A percentile compares a stretch with the other conserved stretches of the same genome.
phyloP scores from a whole-genome alignment of 208 protist genomes.

The Crithidia acanthocephali region DNA sequence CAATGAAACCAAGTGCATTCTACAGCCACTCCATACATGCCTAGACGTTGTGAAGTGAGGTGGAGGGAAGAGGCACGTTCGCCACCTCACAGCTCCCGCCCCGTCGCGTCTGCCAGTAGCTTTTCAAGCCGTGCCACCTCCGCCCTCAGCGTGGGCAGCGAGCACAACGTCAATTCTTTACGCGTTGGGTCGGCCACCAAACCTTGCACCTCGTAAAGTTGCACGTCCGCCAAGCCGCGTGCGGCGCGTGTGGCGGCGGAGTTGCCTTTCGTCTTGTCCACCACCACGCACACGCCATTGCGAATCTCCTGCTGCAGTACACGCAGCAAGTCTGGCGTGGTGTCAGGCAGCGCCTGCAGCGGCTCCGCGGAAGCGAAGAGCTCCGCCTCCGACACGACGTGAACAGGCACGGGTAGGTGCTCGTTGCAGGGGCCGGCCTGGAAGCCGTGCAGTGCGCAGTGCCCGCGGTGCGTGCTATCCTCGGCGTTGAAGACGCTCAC shows the following conservation, averaged over 20 bases:
- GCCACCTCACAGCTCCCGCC: background rate
- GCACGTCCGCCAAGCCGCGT: conserved; percentile 40
- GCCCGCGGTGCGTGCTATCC: conserved; percentile 23
- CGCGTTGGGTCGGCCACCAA: conserved; percentile 47
- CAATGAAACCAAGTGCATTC: too few species aligned
- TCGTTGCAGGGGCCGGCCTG: conserved; percentile 45
- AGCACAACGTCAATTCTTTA: conserved; percentile 32
- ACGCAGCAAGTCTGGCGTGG: conserved; percentile 22
- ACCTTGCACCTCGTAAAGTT: conserved; percentile 49
- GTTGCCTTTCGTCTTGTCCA: conserved; percentile 28
- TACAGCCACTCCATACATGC: too few species aligned
- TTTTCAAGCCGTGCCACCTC: conserved; percentile 58
- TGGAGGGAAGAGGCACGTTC: background rate
- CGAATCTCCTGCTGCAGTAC: conserved; percentile 39
- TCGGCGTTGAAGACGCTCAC: conserved; percentile 84
- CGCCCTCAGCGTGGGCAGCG: conserved; percentile 38
- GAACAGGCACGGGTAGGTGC: conserved; percentile 58
- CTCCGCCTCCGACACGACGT: conserved; percentile 37
- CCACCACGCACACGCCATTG: conserved; percentile 36
- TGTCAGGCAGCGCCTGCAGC: conserved; percentile 17
- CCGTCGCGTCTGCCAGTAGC: conserved; percentile 13
- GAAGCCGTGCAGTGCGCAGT: conserved; percentile 72
- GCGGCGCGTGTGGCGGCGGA: conserved; percentile 39
- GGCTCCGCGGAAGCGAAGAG: conserved; percentile 12
- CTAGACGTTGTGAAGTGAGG: too few species aligned